Evolutionary conservation across 768 basidiomycete genomes (phyloP).

Genomic region (Leucocoprinus leucothites): DNA sequence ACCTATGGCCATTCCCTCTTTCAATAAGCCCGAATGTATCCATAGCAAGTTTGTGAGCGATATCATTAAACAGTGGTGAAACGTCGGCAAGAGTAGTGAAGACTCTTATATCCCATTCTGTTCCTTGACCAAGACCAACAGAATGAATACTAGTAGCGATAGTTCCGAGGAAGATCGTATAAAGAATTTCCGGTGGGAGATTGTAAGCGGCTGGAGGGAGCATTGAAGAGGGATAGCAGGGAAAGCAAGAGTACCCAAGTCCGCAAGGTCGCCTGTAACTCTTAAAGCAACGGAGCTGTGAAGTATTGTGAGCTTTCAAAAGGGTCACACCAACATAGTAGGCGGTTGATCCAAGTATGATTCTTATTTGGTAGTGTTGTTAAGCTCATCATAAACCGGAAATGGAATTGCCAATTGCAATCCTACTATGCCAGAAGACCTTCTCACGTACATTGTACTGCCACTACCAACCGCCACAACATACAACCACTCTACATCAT

Average conservation of each 20-base stretch:
- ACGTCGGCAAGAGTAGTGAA: not conserved
- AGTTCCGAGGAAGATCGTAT: not conserved
- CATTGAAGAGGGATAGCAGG: no score
- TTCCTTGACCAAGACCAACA: not conserved
- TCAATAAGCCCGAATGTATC: slow-evolving; percentile 1
- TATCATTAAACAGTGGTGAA: not conserved
- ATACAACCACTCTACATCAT: no score
- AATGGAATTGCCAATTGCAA: no score
- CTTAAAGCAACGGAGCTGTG: not conserved
- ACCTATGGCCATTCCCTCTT: not conserved
- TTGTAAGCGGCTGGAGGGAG: not conserved
- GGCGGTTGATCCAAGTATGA: no score
- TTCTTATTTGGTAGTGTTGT: no score
- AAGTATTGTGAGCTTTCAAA: not conserved
- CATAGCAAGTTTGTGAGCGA: not conserved
- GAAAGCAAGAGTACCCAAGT: not conserved
- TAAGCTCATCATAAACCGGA: not conserved
- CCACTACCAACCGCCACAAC: no score
- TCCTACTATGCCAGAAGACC: no score
- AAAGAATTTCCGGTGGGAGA: not conserved
- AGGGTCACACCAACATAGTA: no score
- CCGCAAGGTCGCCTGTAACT: not conserved
- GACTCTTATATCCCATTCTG: not conserved
- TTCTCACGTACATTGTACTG: no score
- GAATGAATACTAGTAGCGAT: slow-evolving; percentile 4